Evolutionary conservation across 1,284 basidiomycete genomes (phyloP).

Genomic region (Trametes hirsuta): DNA sequence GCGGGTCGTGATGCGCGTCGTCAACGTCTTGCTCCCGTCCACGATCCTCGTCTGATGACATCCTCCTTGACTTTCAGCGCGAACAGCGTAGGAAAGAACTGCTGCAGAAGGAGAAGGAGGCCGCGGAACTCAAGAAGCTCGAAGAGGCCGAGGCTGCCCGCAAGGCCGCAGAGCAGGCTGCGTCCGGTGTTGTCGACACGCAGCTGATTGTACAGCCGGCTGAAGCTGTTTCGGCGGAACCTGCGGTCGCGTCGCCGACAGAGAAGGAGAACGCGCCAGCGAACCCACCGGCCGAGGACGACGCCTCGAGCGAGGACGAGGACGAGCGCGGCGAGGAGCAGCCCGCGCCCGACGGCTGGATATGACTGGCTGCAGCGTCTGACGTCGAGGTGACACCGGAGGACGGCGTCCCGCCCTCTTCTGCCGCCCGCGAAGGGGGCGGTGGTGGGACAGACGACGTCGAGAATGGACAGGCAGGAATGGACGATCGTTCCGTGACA

Average conservation of each 20-base stretch:
- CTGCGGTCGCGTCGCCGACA: constrained; percentile 18
- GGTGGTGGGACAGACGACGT: constrained; percentile 7
- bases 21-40: constrained; percentile 7
- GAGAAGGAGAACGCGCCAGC: constrained; percentile 34
- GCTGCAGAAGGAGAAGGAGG: constrained; percentile 44
- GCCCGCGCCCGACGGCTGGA: constrained; percentile 22
- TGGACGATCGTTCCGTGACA: constrained; percentile 14
- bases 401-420: constrained; percentile 16
- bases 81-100: constrained; percentile 62
- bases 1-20: constrained; percentile 1
- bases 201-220: background rate
- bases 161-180: constrained; percentile 43
- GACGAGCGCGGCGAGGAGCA: constrained; percentile 34
- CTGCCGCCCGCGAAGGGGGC: background rate
- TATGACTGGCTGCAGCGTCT: constrained; percentile 24
- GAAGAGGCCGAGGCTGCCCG: constrained; percentile 38
- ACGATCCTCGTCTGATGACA: constrained; percentile 4
- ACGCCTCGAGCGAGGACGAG: constrained; percentile 31
- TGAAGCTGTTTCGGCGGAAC: background rate
- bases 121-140: constrained; percentile 39
- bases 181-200: background rate
- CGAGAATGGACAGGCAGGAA: constrained; percentile 2
- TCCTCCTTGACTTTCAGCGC: constrained; percentile 41
- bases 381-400: constrained; percentile 4
- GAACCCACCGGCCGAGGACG: constrained; percentile 25